These are phyloP conservation scores for Scedosporium aurantiacum DNA, from an alignment of 2,329 filamentous ascomycete genomes.

Conservation along the genomic window DNA sequence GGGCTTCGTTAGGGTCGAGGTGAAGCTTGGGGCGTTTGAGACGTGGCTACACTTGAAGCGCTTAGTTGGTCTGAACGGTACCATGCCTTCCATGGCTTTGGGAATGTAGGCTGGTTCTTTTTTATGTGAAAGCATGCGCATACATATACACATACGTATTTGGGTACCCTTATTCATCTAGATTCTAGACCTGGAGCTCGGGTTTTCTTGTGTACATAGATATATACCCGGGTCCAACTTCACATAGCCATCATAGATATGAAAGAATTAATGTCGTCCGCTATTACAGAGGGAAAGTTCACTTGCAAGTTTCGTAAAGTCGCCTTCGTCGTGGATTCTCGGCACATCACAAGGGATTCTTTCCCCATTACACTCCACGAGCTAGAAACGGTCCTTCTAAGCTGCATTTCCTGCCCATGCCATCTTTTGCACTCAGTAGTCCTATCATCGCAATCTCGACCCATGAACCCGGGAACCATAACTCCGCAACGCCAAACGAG, in stretches of 20 bases:
- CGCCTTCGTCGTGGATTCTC: too few relatives aligned
- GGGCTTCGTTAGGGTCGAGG: conserved; percentile 46
- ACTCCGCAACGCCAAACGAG: neutral
- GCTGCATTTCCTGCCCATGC: too few relatives aligned
- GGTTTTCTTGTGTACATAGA: neutral
- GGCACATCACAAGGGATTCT: neutral
- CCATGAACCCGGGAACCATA: too few relatives aligned
- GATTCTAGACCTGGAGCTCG: neutral
- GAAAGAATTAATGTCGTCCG: neutral
- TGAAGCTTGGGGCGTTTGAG: conserved; percentile 55
- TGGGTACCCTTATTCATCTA: neutral
- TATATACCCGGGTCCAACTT: neutral
- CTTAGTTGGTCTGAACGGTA: conserved; percentile 20
- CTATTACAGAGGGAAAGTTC: neutral
- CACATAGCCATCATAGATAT: neutral
- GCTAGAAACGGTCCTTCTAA: neutral
- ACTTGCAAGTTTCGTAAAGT: neutral
- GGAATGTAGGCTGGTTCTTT: neutral
- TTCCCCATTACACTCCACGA: neutral
- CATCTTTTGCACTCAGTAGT: too few relatives aligned
- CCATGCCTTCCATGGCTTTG: neutral
- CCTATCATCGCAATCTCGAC: too few relatives aligned
- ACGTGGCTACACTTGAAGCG: conserved; percentile 47
- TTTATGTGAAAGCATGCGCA: neutral
- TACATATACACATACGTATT: neutral